Conservation (phyloP, 164 flowering plant genomes). For the Pachysandra terminalis region DNA sequence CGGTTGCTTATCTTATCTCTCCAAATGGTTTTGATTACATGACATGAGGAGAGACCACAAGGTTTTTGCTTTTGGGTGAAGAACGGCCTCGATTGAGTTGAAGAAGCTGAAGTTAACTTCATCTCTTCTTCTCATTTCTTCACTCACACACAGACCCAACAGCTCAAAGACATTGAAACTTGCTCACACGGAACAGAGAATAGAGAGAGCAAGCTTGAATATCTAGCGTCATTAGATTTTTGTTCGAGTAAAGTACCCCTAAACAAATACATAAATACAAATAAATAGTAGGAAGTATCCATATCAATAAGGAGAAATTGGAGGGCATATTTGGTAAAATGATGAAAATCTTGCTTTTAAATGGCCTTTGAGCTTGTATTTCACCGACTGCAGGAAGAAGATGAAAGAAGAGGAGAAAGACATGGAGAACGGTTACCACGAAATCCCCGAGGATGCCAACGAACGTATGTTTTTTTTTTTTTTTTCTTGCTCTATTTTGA, state of each 20-base stretch:
- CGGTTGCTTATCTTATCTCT: background rate
- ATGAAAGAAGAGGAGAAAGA: background rate
- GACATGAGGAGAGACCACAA: background rate
- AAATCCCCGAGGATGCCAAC: constrained; percentile 64
- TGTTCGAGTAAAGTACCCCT: background rate
- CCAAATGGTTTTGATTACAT: background rate
- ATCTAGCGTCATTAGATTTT: too few species aligned
- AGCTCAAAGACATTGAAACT: too few species aligned
- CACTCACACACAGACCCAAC: background rate
- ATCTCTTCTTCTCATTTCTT: background rate
- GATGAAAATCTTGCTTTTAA: background rate
- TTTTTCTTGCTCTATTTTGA: background rate
- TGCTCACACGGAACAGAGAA: too few species aligned
- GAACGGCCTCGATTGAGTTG: background rate
- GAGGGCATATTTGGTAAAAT: too few species aligned
- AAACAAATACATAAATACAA: background rate
- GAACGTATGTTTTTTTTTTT: constrained; percentile 51
- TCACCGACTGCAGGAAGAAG: background rate
- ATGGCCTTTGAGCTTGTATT: background rate
- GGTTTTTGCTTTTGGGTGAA: background rate
- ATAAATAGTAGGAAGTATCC: too few species aligned
- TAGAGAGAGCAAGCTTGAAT: too few species aligned
- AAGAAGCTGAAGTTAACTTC: background rate
- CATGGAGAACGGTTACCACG: constrained; percentile 47
- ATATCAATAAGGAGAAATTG: too few species aligned